Evolutionary conservation across 305 asterid genomes (phyloP).

Genomic region (Fraxinus sp.): DNA sequence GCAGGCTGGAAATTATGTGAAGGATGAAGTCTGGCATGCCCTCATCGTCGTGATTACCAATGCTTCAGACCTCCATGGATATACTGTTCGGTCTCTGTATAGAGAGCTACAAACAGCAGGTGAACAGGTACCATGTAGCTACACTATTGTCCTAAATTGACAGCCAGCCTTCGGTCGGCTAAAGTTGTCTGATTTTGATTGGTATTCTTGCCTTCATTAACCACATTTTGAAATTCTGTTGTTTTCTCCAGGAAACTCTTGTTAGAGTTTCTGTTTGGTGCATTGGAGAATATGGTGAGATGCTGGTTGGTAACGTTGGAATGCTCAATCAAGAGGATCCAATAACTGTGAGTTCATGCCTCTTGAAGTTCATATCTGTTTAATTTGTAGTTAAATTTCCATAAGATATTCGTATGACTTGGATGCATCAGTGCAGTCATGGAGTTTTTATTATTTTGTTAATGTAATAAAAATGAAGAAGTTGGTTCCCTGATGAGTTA

Average conservation of each 20-base stretch:
- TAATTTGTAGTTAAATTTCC: constrained; percentile 7
- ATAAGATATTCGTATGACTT: constrained; percentile 11
- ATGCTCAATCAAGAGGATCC: constrained; percentile 83
- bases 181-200: neutral
- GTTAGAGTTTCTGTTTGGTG: constrained; percentile 97
- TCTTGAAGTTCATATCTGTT: constrained; percentile 10
- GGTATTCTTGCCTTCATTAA: neutral
- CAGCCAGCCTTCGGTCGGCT: neutral
- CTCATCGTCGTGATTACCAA: constrained; percentile 83
- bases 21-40: constrained; percentile 96
- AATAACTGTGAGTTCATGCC: constrained; percentile 70
- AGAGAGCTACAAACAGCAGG: constrained; percentile 65
- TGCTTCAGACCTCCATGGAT: constrained; percentile 94
- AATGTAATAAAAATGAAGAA: neutral
- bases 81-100: constrained; percentile 76
- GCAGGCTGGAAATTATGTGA: constrained; percentile 94
- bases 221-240: constrained; percentile 22
- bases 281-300: constrained; percentile 95
- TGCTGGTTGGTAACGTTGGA: constrained; percentile 70
- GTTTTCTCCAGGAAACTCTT: constrained; percentile 72
- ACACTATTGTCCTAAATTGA: constrained; percentile 6
- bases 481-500: neutral
- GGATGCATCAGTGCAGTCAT: neutral
- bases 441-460: constrained; percentile 1
- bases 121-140: constrained; percentile 63